Percentiles rank a stretch among this genome's conserved stretches.
Conservation (phyloP, 2,329 filamentous ascomycete genomes). For the Scorias spongiosa region DNA sequence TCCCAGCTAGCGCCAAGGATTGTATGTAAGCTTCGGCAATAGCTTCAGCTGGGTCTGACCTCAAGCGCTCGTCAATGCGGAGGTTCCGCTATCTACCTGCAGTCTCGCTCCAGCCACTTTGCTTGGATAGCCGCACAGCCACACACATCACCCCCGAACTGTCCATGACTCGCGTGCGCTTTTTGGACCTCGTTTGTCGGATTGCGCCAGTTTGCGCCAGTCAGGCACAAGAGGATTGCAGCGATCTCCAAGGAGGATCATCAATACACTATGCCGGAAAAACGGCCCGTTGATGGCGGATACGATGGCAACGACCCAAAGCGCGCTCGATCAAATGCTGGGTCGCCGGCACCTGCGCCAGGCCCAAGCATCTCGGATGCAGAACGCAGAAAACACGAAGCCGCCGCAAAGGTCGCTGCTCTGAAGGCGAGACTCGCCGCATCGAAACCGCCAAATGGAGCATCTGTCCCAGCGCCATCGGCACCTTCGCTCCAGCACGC, state of each 20-base stretch:
- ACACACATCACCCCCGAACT: too few species aligned
- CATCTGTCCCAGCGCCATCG: conserved; percentile 3
- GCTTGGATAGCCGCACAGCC: too few species aligned
- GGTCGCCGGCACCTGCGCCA: conserved; percentile 18
- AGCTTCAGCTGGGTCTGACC: too few species aligned
- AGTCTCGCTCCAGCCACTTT: too few species aligned
- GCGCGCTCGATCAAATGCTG: conserved; percentile 23
- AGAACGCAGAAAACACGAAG: conserved; percentile 19
- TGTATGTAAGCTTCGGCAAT: neutral
- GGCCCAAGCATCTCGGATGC: conserved; percentile 11
- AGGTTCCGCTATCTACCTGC: too few species aligned
- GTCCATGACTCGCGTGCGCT: too few species aligned
- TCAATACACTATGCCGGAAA: conserved; percentile 20
- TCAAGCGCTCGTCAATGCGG: too few species aligned
- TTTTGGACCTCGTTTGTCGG: too few species aligned
- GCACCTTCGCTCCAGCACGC: conserved; percentile 2
- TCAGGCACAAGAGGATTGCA: too few species aligned
- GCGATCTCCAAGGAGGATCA: too few species aligned
- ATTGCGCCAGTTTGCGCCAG: too few species aligned
- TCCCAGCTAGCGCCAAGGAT: neutral
- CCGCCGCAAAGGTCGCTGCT: conserved; percentile 19
- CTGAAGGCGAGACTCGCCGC: conserved; percentile 20
- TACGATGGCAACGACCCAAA: conserved; percentile 24
- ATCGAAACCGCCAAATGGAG: conserved; percentile 7
- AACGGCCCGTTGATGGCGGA: conserved; percentile 26